phyloP scores from a whole-genome alignment of 2,329 filamentous ascomycete species.

The Colletotrichum sp. region DNA sequence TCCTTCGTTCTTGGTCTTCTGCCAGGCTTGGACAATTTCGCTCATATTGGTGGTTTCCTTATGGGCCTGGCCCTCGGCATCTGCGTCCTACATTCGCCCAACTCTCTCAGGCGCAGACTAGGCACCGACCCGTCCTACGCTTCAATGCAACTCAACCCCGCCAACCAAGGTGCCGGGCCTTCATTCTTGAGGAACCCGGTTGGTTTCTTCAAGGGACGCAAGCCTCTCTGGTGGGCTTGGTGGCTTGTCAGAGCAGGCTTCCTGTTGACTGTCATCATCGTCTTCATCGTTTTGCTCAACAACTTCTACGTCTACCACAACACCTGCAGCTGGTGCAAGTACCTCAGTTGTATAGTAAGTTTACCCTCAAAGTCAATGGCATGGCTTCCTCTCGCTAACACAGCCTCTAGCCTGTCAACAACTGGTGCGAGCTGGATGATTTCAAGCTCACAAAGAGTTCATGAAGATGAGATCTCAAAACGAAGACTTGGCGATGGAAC shows the following conservation, averaged over 20 bases:
- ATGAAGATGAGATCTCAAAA: not conserved
- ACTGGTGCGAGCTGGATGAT: conserved; percentile 67
- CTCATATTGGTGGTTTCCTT: conserved; percentile 93
- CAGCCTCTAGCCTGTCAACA: conserved; percentile 60
- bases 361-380: not conserved
- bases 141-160: conserved; percentile 61
- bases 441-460: conserved; percentile 6
- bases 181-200: conserved; percentile 67
- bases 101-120: conserved; percentile 76
- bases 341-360: conserved; percentile 90
- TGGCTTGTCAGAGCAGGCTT: conserved; percentile 85
- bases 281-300: conserved; percentile 84
- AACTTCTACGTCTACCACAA: conserved; percentile 87
- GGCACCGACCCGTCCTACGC: conserved; percentile 74
- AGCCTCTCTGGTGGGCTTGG: conserved; percentile 97
- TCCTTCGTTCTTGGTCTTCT: conserved; percentile 92
- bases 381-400: conserved; percentile 26
- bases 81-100: conserved; percentile 87
- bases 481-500: not conserved
- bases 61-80: conserved; percentile 90
- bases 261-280: conserved; percentile 80
- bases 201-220: conserved; percentile 90
- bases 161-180: conserved; percentile 50
- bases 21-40: conserved; percentile 95
- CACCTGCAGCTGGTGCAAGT: conserved; percentile 92